A percentile compares a stretch with the other conserved stretches of the same genome.
These are phyloP conservation scores for Colletotrichum orchidophilum DNA, from an alignment of 2,329 filamentous ascomycete species.

Conservation along the genomic window DNA sequence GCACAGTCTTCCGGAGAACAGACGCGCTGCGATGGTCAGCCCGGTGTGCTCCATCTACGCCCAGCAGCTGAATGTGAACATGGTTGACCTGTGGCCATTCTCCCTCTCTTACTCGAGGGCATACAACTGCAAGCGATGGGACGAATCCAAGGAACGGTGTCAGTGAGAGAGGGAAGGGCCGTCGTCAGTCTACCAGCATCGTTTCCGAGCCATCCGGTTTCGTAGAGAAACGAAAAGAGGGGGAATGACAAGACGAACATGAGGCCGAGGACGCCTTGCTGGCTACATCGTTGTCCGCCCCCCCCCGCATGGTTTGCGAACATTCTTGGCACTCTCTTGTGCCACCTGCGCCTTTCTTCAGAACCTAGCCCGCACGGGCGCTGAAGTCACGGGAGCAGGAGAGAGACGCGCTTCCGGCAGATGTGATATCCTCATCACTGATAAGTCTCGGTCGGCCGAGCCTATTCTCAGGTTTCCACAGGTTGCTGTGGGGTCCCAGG, in stretches of 20 bases:
- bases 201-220: conserved; percentile 31
- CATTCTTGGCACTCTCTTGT: conserved; percentile 24
- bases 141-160: conserved; percentile 9
- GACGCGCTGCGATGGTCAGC: conserved; percentile 13
- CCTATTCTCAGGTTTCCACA: background rate
- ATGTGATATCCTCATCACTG: background rate
- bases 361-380: conserved; percentile 15
- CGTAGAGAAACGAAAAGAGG: conserved; percentile 8
- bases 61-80: background rate
- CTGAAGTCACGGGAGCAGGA: conserved; percentile 6
- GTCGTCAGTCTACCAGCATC: conserved; percentile 2
- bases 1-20: conserved; percentile 31
- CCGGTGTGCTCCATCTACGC: background rate
- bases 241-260: conserved; percentile 32
- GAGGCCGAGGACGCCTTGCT: conserved; percentile 10
- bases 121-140: conserved; percentile 3
- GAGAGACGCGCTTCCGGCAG: background rate
- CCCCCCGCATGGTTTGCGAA: conserved; percentile 11
- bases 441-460: background rate
- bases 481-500: conserved; percentile 17
- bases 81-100: background rate
- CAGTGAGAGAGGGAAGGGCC: background rate
- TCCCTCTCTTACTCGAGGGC: background rate
- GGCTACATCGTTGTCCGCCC: background rate
- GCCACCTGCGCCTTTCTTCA: conserved; percentile 22